A percentile compares a stretch with the other conserved stretches of the same genome.
Conservation (phyloP, 352 stramenopile genomes). For the Pythium plurisporium region DNA sequence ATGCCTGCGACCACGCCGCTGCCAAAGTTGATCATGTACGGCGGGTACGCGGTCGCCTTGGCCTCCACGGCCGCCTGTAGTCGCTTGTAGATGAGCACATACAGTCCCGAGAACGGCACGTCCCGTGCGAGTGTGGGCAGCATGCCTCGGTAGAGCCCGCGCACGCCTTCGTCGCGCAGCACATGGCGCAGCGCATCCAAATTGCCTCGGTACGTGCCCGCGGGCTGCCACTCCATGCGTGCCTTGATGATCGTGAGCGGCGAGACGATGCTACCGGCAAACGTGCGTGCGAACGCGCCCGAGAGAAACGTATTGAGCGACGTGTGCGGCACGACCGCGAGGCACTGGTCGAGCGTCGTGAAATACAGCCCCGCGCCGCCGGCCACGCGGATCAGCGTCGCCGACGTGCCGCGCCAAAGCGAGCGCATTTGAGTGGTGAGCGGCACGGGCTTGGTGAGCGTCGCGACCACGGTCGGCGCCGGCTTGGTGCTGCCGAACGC, state of each 20-base stretch:
- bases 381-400: constrained; percentile 77
- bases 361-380: constrained; percentile 85
- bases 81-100: constrained; percentile 82
- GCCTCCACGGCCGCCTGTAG: constrained; percentile 44
- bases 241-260: constrained; percentile 86
- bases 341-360: constrained; percentile 63
- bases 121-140: constrained; percentile 81
- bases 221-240: constrained; percentile 77
- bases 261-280: constrained; percentile 74
- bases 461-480: not conserved
- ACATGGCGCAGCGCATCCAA: constrained; percentile 63
- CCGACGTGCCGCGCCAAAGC: constrained; percentile 81
- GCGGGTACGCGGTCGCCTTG: constrained; percentile 39
- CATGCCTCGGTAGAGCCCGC: constrained; percentile 83
- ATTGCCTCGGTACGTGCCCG: constrained; percentile 57
- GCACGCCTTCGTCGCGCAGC: constrained; percentile 56
- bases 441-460: constrained; percentile 8
- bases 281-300: constrained; percentile 80
- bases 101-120: constrained; percentile 86
- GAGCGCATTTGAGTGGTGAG: constrained; percentile 34
- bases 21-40: constrained; percentile 70
- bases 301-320: constrained; percentile 76
- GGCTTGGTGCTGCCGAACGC: constrained; percentile 41
- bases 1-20: constrained; percentile 75
- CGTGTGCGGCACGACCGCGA: constrained; percentile 45